Conservation (phyloP, 2,329 filamentous ascomycete species). For the Nothopassalora personata region DNA sequence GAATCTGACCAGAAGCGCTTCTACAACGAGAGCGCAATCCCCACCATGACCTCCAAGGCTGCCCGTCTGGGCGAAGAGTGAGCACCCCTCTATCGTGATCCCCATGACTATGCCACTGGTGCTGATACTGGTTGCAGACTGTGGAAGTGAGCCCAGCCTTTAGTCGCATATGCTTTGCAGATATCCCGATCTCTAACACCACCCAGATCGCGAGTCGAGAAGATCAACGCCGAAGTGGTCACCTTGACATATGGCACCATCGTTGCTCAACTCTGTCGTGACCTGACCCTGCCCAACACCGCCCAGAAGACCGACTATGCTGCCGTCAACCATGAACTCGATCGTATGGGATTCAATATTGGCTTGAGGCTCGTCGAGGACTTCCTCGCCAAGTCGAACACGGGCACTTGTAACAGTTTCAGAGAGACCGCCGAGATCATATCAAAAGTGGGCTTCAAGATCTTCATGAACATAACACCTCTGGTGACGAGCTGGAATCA, state of each 20-base stretch:
- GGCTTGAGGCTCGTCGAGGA: slow-evolving; percentile 93
- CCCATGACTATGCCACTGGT: neutral
- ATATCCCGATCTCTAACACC: neutral
- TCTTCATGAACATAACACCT: slow-evolving; percentile 95
- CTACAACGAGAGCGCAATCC: slow-evolving; percentile 15
- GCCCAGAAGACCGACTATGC: slow-evolving; percentile 73
- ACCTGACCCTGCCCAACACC: slow-evolving; percentile 53
- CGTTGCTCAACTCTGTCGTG: slow-evolving; percentile 91
- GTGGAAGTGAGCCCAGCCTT: slow-evolving; percentile 71
- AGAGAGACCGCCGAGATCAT: slow-evolving; percentile 96
- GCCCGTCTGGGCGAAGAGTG: slow-evolving; percentile 71
- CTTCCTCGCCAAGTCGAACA: slow-evolving; percentile 92
- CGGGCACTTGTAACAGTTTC: slow-evolving; percentile 84
- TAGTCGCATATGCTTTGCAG: neutral
- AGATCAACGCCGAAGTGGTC: slow-evolving; percentile 95
- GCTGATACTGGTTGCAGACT: slow-evolving; percentile 52
- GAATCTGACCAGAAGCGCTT: slow-evolving; percentile 16
- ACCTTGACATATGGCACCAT: slow-evolving; percentile 97
- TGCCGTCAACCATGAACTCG: slow-evolving; percentile 95
- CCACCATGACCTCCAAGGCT: slow-evolving; percentile 55
- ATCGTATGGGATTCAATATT: slow-evolving; percentile 99
- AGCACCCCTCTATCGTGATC: slow-evolving; percentile 33
- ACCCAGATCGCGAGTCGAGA: slow-evolving; percentile 84
- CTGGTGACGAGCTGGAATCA: slow-evolving; percentile 91
- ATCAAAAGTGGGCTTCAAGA: slow-evolving; percentile 97